phyloP scores from a whole-genome alignment of 2,329 filamentous ascomycete species.

The Xylaria sp. region DNA sequence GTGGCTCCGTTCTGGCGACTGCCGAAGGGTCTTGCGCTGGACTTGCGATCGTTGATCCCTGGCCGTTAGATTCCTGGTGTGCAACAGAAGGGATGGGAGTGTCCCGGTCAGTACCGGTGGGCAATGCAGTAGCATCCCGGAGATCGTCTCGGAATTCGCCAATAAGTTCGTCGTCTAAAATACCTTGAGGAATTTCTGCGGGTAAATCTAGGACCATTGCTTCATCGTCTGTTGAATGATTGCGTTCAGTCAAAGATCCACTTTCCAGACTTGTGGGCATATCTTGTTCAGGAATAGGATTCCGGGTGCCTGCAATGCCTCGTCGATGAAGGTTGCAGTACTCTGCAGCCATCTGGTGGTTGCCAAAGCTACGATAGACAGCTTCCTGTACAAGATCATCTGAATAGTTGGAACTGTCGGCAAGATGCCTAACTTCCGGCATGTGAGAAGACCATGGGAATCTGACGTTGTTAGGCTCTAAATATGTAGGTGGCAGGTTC shows the following conservation, averaged over 20 bases:
- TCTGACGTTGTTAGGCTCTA: constrained; percentile 39
- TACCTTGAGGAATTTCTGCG: constrained; percentile 21
- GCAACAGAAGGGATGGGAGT: constrained; percentile 23
- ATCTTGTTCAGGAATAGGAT: constrained; percentile 62
- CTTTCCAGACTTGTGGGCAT: constrained; percentile 31
- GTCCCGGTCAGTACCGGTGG: constrained; percentile 20
- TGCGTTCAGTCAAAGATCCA: constrained; percentile 23
- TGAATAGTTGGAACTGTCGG: constrained; percentile 29
- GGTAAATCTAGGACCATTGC: constrained; percentile 28
- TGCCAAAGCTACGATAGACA: constrained; percentile 74
- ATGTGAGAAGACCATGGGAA: constrained; percentile 43
- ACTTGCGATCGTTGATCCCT: constrained; percentile 23
- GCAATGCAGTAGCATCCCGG: constrained; percentile 16
- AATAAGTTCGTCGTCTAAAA: constrained; percentile 27
- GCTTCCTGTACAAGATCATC: constrained; percentile 69
- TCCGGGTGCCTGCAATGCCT: constrained; percentile 54
- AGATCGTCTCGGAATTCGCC: constrained; percentile 22
- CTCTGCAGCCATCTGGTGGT: constrained; percentile 54
- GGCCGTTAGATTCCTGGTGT: constrained; percentile 25
- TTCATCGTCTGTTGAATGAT: constrained; percentile 21
- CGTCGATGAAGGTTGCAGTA: constrained; percentile 66
- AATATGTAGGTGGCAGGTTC: constrained; percentile 33
- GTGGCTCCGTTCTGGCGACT: constrained; percentile 18
- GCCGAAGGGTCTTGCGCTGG: constrained; percentile 20
- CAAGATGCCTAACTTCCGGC: constrained; percentile 32